These are phyloP conservation scores for Arabis hirsuta DNA, from an alignment of 345 rosid species.

Conservation along the genomic window DNA sequence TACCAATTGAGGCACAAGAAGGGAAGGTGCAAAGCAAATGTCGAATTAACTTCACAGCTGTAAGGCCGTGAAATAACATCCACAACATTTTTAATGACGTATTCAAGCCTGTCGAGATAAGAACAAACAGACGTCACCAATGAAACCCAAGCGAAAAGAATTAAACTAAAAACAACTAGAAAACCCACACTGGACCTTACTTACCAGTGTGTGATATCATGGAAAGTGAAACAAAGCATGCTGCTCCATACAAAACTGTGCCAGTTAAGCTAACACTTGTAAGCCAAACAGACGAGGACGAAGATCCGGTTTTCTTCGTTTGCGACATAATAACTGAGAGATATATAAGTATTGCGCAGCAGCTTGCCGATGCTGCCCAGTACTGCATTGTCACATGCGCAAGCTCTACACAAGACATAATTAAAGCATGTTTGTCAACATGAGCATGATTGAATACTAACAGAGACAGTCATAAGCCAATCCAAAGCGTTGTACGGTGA, in stretches of 20 bases:
- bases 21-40: slow-evolving; percentile 77
- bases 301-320: slow-evolving; percentile 31
- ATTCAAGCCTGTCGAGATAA: slow-evolving; percentile 58
- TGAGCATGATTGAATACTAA: not conserved
- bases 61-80: slow-evolving; percentile 79
- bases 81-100: slow-evolving; percentile 59
- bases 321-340: slow-evolving; percentile 50
- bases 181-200: slow-evolving; percentile 32
- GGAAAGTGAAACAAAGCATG: slow-evolving; percentile 60
- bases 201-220: slow-evolving; percentile 63
- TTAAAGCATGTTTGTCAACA: not conserved
- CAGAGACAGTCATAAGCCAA: not conserved
- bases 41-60: slow-evolving; percentile 66
- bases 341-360: slow-evolving; percentile 68
- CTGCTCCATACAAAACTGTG: slow-evolving; percentile 50
- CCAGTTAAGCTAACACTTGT: slow-evolving; percentile 55
- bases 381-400: slow-evolving; percentile 72
- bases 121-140: slow-evolving; percentile 14
- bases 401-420: slow-evolving; percentile 53
- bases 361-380: slow-evolving; percentile 73
- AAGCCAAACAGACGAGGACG: slow-evolving; percentile 46
- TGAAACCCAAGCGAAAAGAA: not conserved
- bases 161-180: not conserved
- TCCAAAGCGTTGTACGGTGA: not conserved
- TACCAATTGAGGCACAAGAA: slow-evolving; percentile 90